A percentile compares a stretch with the other conserved stretches of the same genome.
These are phyloP conservation scores for Raffaelea albimanens DNA, from an alignment of 2,329 filamentous ascomycete species.

Conservation along the genomic window DNA sequence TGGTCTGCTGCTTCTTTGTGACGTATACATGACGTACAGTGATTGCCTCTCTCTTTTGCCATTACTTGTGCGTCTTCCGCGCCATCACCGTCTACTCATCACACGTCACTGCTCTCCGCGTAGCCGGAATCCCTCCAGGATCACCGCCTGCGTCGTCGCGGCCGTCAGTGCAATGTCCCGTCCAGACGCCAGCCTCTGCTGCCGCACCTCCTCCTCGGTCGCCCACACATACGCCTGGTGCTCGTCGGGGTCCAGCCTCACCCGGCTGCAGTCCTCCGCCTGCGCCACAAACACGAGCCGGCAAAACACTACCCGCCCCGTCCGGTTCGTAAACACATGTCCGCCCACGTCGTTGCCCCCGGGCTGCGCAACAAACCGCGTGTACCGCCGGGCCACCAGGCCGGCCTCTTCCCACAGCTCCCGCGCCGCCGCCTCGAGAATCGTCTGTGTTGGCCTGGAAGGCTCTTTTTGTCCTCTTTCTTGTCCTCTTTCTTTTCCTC, in stretches of 20 bases:
- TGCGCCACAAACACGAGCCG: constrained; percentile 20
- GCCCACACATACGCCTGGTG: constrained; percentile 25
- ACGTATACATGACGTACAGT: too few species aligned
- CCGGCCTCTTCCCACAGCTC: constrained; percentile 34
- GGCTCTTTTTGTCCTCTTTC: too few species aligned
- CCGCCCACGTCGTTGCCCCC: constrained; percentile 4
- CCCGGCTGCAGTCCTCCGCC: constrained; percentile 9
- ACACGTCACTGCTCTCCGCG: neutral
- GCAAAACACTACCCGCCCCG: constrained; percentile 11
- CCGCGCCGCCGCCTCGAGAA: constrained; percentile 26
- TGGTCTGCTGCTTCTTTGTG: too few species aligned
- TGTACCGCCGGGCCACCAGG: constrained; percentile 19
- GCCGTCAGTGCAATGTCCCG: constrained; percentile 5
- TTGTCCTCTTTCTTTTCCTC: too few species aligned
- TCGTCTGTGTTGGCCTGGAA: too few species aligned
- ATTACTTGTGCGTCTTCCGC: too few species aligned
- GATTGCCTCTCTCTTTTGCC: too few species aligned
- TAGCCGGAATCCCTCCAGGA: constrained; percentile 12
- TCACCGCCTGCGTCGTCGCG: neutral
- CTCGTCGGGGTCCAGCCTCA: constrained; percentile 22
- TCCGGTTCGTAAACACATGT: constrained; percentile 17
- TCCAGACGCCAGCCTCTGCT: constrained; percentile 2
- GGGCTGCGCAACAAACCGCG: constrained; percentile 11
- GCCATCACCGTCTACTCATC: neutral
- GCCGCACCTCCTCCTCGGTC: constrained; percentile 21